phyloP scores from a whole-genome alignment of 495 filamentous ascomycete genomes.

The Tuber brumale region DNA sequence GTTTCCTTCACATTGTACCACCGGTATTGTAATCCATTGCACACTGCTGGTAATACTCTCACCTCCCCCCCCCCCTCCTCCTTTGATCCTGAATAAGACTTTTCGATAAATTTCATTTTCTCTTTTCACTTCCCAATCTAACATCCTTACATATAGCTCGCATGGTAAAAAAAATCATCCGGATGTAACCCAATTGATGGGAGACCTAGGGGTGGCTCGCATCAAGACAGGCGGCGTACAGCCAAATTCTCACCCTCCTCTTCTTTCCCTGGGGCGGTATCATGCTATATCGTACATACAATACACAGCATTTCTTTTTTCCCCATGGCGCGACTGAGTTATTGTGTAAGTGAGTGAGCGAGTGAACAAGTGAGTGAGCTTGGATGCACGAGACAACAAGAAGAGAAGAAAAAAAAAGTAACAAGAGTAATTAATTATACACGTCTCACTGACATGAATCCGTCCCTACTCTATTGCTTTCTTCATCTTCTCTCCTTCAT shows the following conservation, averaged over 20 bases:
- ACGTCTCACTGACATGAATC: background rate
- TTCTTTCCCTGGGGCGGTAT: background rate
- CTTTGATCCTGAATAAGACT: background rate
- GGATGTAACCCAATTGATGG: background rate
- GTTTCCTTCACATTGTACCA: background rate
- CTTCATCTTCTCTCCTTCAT: background rate
- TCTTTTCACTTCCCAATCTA: background rate
- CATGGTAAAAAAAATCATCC: background rate
- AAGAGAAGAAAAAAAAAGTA: slow-evolving; percentile 14
- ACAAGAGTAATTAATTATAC: slow-evolving; percentile 9
- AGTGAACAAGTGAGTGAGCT: background rate
- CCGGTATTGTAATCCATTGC: background rate
- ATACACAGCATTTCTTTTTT: background rate
- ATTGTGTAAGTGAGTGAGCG: background rate
- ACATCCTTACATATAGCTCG: background rate
- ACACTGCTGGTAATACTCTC: background rate
- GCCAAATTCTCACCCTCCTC: background rate
- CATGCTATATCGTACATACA: background rate
- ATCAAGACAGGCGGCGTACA: background rate
- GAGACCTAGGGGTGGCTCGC: background rate
- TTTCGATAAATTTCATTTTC: background rate
- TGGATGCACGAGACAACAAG: slow-evolving; percentile 13
- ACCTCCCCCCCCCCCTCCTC: background rate
- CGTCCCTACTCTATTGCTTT: background rate
- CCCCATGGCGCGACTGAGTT: background rate